Conservation (phyloP, 768 basidiomycete species). For the Astraeus odoratus region DNA sequence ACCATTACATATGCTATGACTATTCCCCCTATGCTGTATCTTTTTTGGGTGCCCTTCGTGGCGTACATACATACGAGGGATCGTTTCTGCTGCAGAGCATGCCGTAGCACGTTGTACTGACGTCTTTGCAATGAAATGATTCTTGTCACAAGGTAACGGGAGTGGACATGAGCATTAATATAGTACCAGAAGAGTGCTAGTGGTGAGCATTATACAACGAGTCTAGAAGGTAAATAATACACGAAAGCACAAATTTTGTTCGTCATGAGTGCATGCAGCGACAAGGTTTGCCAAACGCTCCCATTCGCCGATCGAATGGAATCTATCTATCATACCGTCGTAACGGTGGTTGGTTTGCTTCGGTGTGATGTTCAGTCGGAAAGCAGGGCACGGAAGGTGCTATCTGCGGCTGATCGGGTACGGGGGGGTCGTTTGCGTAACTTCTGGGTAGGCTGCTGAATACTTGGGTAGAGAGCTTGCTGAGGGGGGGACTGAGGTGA, state of each 20-base stretch:
- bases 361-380: not conserved
- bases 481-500: not conserved
- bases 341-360: not conserved
- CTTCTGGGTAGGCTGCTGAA: not conserved
- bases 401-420: not conserved
- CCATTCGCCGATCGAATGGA: not conserved
- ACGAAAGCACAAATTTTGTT: too few relatives aligned
- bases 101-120: not conserved
- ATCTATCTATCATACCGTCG: not conserved
- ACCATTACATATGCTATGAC: constrained; percentile 26
- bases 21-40: constrained; percentile 24
- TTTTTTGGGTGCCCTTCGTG: constrained; percentile 1
- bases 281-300: too few relatives aligned
- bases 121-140: not conserved
- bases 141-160: not conserved
- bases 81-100: not conserved
- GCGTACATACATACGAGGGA: not conserved
- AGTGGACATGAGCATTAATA: not conserved
- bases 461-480: not conserved
- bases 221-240: not conserved
- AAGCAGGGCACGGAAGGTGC: not conserved
- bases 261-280: too few relatives aligned
- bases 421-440: not conserved
- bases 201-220: not conserved
- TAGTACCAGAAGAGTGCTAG: not conserved